Base-by-base conservation (phyloP, 2,329 filamentous ascomycete genomes). In the Claviceps humidiphila region DNA sequence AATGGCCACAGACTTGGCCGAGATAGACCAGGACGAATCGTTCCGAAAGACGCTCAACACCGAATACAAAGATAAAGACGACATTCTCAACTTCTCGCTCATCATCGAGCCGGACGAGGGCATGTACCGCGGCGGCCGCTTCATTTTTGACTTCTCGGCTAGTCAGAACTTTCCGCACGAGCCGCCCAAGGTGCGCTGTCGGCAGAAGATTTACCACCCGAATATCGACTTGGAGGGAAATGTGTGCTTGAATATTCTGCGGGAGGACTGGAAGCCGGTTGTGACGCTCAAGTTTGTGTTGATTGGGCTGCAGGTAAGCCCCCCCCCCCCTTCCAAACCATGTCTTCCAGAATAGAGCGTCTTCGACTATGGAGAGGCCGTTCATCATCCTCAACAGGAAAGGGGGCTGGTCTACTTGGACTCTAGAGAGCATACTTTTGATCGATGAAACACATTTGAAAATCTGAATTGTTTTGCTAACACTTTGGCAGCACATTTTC, bases 201-300 rank as follows among this genome's bases (percentile, higher is more conserved):
- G 84, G 60, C 88, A 98, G 71, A 97, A 95, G 76, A 97, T 98
- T 62, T 98, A 98, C 73, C 93, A 98, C 67, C 93, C 93, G 5
- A 98, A 98, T 70, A 98, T 98, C 66, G 93, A 98, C 64, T 78
- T 95, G 42, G 89, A 97, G 67, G 93, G 93, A 60, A 98, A 98
- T 66, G 90, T 98, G 57, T 98, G 93, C 74, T 72, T 98, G 64
- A 98, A 98, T 68, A 98, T 98, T 62, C 71, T 98, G 63, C 77
- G 93, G 56, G 93, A 98, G 72, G 93, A 98, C 73, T 98, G 93
- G 93, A 98, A 97, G 75, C 93, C 93, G 0, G 93, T 98, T 45
- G 73, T 98, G 65, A 97, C 97, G 68, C 70, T 98, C 66, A 96
- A 97, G 65, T 90, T 93, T 16, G 89, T 97, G 42, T 93, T 98